Evolutionary conservation across 2,329 filamentous ascomycete genomes (phyloP).

Genomic region (Chaetomium globosum): DNA sequence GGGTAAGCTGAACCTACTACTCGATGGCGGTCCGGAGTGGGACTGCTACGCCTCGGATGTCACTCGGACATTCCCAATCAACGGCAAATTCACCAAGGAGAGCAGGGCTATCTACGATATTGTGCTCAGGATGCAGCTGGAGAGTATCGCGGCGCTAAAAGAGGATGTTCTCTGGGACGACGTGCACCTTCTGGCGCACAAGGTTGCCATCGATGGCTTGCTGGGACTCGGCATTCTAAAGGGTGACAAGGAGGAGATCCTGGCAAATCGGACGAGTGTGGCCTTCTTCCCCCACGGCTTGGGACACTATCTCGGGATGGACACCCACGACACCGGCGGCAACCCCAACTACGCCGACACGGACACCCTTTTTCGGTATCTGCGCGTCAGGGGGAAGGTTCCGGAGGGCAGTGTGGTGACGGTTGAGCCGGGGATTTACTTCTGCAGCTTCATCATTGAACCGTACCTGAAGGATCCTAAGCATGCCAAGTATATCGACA

Average conservation of each 20-base stretch:
- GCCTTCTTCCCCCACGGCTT: slow-evolving; percentile 92
- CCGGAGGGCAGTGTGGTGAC: slow-evolving; percentile 85
- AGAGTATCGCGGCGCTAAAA: slow-evolving; percentile 72
- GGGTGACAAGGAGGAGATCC: slow-evolving; percentile 69
- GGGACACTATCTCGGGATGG: slow-evolving; percentile 88
- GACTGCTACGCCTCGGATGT: slow-evolving; percentile 71
- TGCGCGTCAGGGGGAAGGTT: slow-evolving; percentile 74
- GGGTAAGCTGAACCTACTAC: slow-evolving; percentile 75
- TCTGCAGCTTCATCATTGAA: slow-evolving; percentile 84
- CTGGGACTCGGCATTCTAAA: slow-evolving; percentile 74
- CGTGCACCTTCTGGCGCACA: slow-evolving; percentile 77
- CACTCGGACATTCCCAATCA: slow-evolving; percentile 85
- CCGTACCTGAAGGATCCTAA: slow-evolving; percentile 74
- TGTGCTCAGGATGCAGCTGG: slow-evolving; percentile 83
- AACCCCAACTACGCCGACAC: slow-evolving; percentile 76
- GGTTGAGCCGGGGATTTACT: slow-evolving; percentile 94
- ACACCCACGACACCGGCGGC: slow-evolving; percentile 85
- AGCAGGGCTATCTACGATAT: slow-evolving; percentile 77
- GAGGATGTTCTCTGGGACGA: slow-evolving; percentile 79
- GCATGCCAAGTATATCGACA: slow-evolving; percentile 76
- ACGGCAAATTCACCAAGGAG: slow-evolving; percentile 69
- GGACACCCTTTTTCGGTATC: slow-evolving; percentile 83
- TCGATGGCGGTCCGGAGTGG: slow-evolving; percentile 83
- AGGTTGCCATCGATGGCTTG: slow-evolving; percentile 78
- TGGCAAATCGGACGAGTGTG: slow-evolving; percentile 75